A percentile compares a stretch with the other conserved stretches of the same genome.
phyloP scores from a whole-genome alignment of 2,329 filamentous ascomycete species.

The Fusarium begoniae region DNA sequence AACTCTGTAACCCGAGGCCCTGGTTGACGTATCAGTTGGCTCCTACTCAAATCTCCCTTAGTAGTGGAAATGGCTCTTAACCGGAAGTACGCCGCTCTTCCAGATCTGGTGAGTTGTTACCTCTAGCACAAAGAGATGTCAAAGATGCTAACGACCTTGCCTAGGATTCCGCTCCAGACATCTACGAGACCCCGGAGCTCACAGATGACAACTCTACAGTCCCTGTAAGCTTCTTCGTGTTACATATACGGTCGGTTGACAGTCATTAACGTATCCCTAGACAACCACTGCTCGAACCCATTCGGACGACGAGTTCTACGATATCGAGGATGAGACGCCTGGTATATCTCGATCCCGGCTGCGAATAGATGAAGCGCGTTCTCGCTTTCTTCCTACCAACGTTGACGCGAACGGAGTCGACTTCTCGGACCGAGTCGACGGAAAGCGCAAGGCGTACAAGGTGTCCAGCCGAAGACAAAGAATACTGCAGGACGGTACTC shows the following conservation, averaged over 20 bases:
- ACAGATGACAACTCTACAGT: slow-evolving; percentile 90
- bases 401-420: slow-evolving; percentile 83
- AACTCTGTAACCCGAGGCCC: not conserved
- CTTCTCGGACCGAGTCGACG: slow-evolving; percentile 88
- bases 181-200: slow-evolving; percentile 95
- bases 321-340: slow-evolving; percentile 68
- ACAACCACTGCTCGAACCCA: slow-evolving; percentile 64
- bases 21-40: not conserved
- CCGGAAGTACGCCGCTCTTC: slow-evolving; percentile 83
- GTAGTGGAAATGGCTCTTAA: slow-evolving; percentile 74
- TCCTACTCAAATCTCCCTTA: not conserved
- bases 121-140: not conserved
- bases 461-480: slow-evolving; percentile 74
- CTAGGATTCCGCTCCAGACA: slow-evolving; percentile 90
- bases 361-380: slow-evolving; percentile 80
- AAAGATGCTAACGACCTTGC: slow-evolving; percentile 25
- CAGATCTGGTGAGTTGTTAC: slow-evolving; percentile 71
- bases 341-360: slow-evolving; percentile 81
- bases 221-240: slow-evolving; percentile 65
- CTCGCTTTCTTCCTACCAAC: slow-evolving; percentile 77
- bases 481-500: slow-evolving; percentile 68
- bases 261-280: slow-evolving; percentile 49
- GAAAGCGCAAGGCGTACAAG: slow-evolving; percentile 85
- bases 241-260: not conserved
- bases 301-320: slow-evolving; percentile 70